A percentile compares a stretch with the other conserved stretches of the same genome.
Evolutionary conservation across 164 flowering plant genomes (phyloP).

Genomic region (Nelumbo lutea): DNA sequence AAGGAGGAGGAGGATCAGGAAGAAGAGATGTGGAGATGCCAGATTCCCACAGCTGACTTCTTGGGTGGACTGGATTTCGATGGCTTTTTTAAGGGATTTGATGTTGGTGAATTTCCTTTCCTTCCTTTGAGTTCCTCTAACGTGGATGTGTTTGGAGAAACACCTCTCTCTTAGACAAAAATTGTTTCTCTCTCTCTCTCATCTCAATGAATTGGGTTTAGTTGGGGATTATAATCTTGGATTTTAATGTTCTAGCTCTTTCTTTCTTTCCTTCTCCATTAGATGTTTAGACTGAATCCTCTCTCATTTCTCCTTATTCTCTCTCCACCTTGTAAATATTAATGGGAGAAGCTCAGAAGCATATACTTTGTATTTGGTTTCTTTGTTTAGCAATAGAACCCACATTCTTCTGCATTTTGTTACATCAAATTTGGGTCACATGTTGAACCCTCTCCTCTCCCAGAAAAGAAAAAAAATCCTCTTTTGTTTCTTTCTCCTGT

Average conservation of each 20-base stretch:
- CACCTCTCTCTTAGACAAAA: background rate
- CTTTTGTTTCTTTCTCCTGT: background rate
- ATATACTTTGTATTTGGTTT: background rate
- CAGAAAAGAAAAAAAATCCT: background rate
- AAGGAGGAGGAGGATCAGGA: constrained; percentile 31
- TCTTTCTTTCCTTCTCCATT: background rate
- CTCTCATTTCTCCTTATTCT: background rate
- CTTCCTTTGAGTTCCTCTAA: constrained; percentile 37
- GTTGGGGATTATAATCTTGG: background rate
- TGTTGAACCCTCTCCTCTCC: background rate
- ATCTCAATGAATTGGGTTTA: background rate
- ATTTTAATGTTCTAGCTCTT: background rate
- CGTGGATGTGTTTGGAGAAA: constrained; percentile 37
- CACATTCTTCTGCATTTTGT: background rate
- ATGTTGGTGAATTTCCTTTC: constrained; percentile 37
- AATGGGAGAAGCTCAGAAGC: background rate
- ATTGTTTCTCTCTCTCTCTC: background rate
- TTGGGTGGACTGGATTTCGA: constrained; percentile 56
- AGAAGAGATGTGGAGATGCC: constrained; percentile 34
- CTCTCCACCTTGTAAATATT: constrained; percentile 4
- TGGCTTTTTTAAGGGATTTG: constrained; percentile 57
- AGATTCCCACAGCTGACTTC: constrained; percentile 34
- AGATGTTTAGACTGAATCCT: constrained; percentile 2
- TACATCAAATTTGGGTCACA: background rate
- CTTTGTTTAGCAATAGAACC: background rate